A percentile compares a stretch with the other conserved stretches of the same genome.
Evolutionary conservation across 108 stramenopile genomes (phyloP).

Genomic region (Chaetoceros tenuissimus): DNA sequence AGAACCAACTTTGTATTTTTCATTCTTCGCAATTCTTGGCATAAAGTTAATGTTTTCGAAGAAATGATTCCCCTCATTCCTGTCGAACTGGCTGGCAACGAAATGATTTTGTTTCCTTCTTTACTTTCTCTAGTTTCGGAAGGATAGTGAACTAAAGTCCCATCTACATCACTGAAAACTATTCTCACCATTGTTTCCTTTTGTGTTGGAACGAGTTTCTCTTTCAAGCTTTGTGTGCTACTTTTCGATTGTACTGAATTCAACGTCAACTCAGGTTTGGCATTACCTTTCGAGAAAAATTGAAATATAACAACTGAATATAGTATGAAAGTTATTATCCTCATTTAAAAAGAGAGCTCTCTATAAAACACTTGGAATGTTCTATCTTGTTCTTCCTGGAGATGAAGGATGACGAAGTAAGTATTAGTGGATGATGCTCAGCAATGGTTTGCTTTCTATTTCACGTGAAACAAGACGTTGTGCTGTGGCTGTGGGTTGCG

Average conservation of each 20-base stretch:
- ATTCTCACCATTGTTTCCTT: constrained; percentile 1
- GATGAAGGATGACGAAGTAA: too few species aligned
- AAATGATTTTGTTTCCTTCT: constrained; percentile 11
- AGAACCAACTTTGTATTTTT: constrained; percentile 39
- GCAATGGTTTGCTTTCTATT: too few species aligned
- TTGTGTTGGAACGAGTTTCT: neutral
- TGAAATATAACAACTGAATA: too few species aligned
- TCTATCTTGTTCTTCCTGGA: too few species aligned
- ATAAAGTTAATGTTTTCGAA: constrained; percentile 22
- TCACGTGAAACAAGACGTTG: too few species aligned
- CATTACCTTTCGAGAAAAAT: too few species aligned
- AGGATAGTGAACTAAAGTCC: constrained; percentile 77
- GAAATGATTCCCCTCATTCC: constrained; percentile 44
- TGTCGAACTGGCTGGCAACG: constrained; percentile 57
- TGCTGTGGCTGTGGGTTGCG: too few species aligned
- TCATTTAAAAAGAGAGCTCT: too few species aligned
- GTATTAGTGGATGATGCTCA: too few species aligned
- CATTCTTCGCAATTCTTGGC: constrained; percentile 37
- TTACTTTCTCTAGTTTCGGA: neutral
- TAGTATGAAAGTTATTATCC: too few species aligned
- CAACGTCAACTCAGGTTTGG: too few species aligned
- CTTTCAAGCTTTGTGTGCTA: neutral
- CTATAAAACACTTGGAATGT: too few species aligned
- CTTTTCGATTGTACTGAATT: neutral
- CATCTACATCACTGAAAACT: constrained; percentile 74